Evolutionary conservation across 83 land plant species (phyloP).

Genomic region (Picea abies): DNA sequence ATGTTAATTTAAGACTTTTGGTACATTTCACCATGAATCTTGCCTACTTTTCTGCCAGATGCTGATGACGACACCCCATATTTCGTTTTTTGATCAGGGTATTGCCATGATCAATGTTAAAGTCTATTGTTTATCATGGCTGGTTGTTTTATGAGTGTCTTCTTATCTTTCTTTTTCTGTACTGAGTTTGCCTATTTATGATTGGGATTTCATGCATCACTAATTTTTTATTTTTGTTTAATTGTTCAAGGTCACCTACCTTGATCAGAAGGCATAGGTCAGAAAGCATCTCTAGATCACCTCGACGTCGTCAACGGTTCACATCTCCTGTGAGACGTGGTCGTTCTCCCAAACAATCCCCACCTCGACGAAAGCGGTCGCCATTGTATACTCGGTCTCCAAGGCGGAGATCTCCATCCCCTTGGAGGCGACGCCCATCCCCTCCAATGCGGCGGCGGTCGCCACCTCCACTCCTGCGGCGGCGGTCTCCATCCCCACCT

Average conservation of each 20-base stretch:
- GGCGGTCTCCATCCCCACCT: constrained; percentile 14
- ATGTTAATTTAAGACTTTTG: background rate
- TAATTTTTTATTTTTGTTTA: background rate
- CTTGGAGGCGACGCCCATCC: constrained; percentile 32
- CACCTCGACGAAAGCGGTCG: constrained; percentile 49
- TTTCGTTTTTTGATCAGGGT: background rate
- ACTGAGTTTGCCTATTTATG: background rate
- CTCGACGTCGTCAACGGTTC: constrained; percentile 35
- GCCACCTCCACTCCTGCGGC: background rate
- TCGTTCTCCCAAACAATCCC: constrained; percentile 37
- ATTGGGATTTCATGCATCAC: constrained; percentile 3
- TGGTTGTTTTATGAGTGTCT: background rate
- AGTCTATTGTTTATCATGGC: background rate
- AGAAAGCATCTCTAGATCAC: constrained; percentile 66
- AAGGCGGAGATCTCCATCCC: constrained; percentile 34
- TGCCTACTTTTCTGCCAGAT: background rate
- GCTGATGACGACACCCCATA: background rate
- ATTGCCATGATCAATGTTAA: background rate
- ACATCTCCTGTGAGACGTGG: constrained; percentile 42
- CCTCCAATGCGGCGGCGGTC: constrained; percentile 26
- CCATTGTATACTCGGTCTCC: constrained; percentile 45
- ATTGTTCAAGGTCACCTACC: constrained; percentile 14
- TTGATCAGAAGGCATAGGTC: constrained; percentile 43
- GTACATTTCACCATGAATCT: background rate
- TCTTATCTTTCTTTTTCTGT: background rate